These are phyloP conservation scores for Boletellus ananiceps DNA, from an alignment of 768 basidiomycete species.

Conservation along the genomic window DNA sequence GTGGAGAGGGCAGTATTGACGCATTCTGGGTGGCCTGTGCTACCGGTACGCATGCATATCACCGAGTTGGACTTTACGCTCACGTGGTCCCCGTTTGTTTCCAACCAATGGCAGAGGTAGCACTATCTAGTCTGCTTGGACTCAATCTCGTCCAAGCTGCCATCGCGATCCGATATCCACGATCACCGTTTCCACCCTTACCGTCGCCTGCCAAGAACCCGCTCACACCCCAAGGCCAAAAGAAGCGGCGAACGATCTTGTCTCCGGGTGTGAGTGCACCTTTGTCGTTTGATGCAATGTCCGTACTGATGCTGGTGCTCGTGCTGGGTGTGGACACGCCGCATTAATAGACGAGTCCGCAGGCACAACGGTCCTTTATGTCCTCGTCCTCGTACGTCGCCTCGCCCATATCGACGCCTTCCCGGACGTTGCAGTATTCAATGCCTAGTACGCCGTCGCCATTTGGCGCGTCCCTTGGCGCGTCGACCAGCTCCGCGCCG, in stretches of 20 bases:
- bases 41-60: slow-evolving; percentile 24
- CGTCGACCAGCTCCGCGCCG: slow-evolving; percentile 26
- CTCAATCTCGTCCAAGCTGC: slow-evolving; percentile 36
- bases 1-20: slow-evolving; percentile 6
- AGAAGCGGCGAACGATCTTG: slow-evolving; percentile 25
- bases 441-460: slow-evolving; percentile 39
- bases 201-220: slow-evolving; percentile 21
- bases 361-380: slow-evolving; percentile 25
- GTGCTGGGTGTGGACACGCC: too few species aligned
- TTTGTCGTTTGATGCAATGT: not conserved
- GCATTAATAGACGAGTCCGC: slow-evolving; percentile 21
- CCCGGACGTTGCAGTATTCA: slow-evolving; percentile 31
- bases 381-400: slow-evolving; percentile 24
- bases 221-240: slow-evolving; percentile 23
- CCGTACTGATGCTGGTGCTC: not conserved
- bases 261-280: slow-evolving; percentile 18
- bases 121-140: slow-evolving; percentile 25
- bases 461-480: slow-evolving; percentile 31
- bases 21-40: slow-evolving; percentile 24
- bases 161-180: slow-evolving; percentile 35
- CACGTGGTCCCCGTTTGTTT: not conserved
- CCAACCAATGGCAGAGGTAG: slow-evolving; percentile 23
- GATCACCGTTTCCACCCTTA: slow-evolving; percentile 26
- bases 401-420: slow-evolving; percentile 31
- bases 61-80: not conserved